Evolutionary conservation across 352 stramenopile species (phyloP).

Genomic region (Phytophthora europaea): DNA sequence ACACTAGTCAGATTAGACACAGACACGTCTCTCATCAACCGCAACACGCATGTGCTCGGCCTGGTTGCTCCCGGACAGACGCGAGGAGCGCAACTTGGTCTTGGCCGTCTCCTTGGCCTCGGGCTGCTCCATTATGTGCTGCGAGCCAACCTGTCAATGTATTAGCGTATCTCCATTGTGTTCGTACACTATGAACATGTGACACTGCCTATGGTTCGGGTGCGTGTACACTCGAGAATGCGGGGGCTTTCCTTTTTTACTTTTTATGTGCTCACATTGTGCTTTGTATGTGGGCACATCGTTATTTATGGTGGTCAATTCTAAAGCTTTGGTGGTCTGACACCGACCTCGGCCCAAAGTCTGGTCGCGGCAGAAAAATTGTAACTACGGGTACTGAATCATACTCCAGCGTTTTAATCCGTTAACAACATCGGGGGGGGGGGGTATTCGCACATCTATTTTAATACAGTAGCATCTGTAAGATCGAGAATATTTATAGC

Average conservation of each 20-base stretch:
- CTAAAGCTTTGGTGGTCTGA: not conserved
- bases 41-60: constrained; percentile 70
- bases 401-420: no score
- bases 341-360: not conserved
- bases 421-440: no score
- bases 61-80: constrained; percentile 87
- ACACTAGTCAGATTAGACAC: not conserved
- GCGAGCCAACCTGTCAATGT: no score
- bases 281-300: not conserved
- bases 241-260: not conserved
- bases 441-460: no score
- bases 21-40: not conserved
- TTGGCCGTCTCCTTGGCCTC: constrained; percentile 83
- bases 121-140: constrained; percentile 45
- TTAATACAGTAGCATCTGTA: no score
- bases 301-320: no score
- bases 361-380: no score
- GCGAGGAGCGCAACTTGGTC: constrained; percentile 76
- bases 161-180: no score
- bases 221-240: not conserved
- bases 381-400: no score
- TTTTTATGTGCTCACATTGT: not conserved
- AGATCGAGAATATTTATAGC: no score
- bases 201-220: not conserved
- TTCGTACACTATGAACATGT: no score